Base-by-base conservation (phyloP, 2,329 filamentous ascomycete genomes). In the Cercospora sp. region DNA sequence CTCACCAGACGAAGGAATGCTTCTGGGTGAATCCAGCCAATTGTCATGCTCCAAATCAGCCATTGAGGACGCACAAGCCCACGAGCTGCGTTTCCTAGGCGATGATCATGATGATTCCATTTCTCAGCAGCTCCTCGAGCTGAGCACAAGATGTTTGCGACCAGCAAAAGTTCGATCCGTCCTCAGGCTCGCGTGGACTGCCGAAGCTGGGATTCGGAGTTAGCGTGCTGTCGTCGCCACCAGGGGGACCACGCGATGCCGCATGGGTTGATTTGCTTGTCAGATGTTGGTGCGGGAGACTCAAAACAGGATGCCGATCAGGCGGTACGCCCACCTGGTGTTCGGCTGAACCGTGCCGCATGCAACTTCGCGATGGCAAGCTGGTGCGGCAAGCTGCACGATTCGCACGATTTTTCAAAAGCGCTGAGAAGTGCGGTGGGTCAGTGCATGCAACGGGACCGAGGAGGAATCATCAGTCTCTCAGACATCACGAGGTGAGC, bases 291-390 rank as follows among this genome's bases (percentile, higher is more conserved):
- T 13, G 55, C 55, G 55, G 55, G 55, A 64, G 20, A 13, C 62
- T 28, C 12, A 18, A 64, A 39, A 26, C 62, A 30, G 62, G 12
- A 58, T 57, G 31, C 62, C 62, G 62, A 33, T 59, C 51, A 59
- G 48, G 20, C 20, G 31, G 23, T n/a, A 55, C 48, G 33, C n/a
- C 8, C 30, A 59, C 30, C 13, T 59, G 5, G 55, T 16, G 23
- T 13, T 58, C 62, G 30, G 62, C 48, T 57, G 48, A 42, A 45
- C 5, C 6, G 42, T 28, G 31, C 62, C 31, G 45, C 42, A 55
- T 63, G 61, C 61, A 58, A 64, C 51, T 57, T 45, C 48, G 51
- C 62, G 51, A 57, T 64, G 61, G 62, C 62, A 64, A 57, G 51
- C 51, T 64, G 51, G 33, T 39, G 33, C 33, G 33, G 33, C 33